These are phyloP conservation scores for Chytridium lagenaria DNA, from an alignment of 371 early-diverging fungal species.

Conservation along the genomic window DNA sequence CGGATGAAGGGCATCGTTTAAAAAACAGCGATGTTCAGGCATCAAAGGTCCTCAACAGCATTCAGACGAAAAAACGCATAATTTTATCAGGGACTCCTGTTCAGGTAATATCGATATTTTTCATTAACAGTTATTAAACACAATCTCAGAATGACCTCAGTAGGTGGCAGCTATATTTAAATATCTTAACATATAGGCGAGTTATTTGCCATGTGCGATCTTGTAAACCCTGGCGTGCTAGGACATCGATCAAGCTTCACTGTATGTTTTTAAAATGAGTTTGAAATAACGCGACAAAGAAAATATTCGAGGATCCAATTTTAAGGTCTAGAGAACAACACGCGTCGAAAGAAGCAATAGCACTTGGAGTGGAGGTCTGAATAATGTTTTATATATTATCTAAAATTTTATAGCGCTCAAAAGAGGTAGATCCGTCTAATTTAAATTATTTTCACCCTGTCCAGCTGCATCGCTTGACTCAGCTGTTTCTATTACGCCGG, in stretches of 20 bases:
- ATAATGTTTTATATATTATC: conserved; percentile 9
- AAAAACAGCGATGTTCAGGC: conserved; percentile 67
- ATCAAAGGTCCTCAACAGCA: conserved; percentile 49
- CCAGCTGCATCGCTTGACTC: conserved; percentile 58
- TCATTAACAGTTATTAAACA: not conserved
- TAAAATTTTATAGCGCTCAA: conserved; percentile 38
- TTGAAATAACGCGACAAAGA: too few relatives aligned
- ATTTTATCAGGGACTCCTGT: conserved; percentile 76
- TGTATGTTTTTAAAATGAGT: too few relatives aligned
- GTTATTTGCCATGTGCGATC: conserved; percentile 66
- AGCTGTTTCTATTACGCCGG: conserved; percentile 58
- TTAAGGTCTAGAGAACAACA: conserved; percentile 51
- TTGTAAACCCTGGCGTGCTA: conserved; percentile 69
- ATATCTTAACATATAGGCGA: conserved; percentile 25
- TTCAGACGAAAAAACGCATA: conserved; percentile 55
- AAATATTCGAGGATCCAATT: conserved; percentile 62
- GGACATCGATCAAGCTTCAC: conserved; percentile 48
- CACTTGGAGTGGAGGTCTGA: conserved; percentile 49
- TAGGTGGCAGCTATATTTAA: not conserved
- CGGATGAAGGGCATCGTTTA: conserved; percentile 68
- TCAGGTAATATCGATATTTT: conserved; percentile 44
- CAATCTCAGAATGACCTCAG: conserved; percentile 12
- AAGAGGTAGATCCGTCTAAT: conserved; percentile 35
- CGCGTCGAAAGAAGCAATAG: conserved; percentile 46
- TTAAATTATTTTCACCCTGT: not conserved